Evolutionary conservation across 2,329 filamentous ascomycete species (phyloP), one percentile per base, ranked within the genome.

Genomic region (Didymella segeticola): DNA sequence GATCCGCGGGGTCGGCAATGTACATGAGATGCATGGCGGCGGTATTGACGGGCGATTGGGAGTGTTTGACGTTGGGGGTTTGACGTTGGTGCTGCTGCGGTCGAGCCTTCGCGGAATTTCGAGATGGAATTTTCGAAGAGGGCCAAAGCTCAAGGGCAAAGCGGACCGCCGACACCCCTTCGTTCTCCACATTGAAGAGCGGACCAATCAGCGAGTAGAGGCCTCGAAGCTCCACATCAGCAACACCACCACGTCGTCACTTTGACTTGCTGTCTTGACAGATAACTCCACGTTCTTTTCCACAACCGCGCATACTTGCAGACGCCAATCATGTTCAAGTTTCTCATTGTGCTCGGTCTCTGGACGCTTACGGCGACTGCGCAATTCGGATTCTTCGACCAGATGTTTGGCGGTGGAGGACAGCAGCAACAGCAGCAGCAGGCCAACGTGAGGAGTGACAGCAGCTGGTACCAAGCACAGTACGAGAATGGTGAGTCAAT

Each of bases 381-480:
- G 10, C 93, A 98, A 77, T 98, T 98, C 75, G 89, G 91, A 72
- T 96, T 99, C 84, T 99, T 98, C 78, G 93, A 97, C 74, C 91
- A 98, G 68, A 96, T 98, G 91, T 98, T 99, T 75, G 83, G 86
- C 65, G 81, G 82, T 80, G 84, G 52, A 83, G 86, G 61, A 76
- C 83, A 41, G 74, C 79, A 82, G 34, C 81, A 83, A 36, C 80
- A 82, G 38, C 83, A 85, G 42, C 80, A 83, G 48, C 82, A 87
- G 22, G 88, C 91, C 68, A 95, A 97, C 73, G 90, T 89, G 23
- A 84, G 90, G 2, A 96, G 90, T 69, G 93, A 98, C 77, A 89
- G 90, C 12, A 79, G 80, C 20, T 89, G 90, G 80, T 98, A 97
- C 75, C 87, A 86, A 66, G 78, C 84, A 57, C 84, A 85, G 54